Evolutionary conservation across 2,329 filamentous ascomycete species (phyloP).

Genomic region (Xylaria polymorpha): DNA sequence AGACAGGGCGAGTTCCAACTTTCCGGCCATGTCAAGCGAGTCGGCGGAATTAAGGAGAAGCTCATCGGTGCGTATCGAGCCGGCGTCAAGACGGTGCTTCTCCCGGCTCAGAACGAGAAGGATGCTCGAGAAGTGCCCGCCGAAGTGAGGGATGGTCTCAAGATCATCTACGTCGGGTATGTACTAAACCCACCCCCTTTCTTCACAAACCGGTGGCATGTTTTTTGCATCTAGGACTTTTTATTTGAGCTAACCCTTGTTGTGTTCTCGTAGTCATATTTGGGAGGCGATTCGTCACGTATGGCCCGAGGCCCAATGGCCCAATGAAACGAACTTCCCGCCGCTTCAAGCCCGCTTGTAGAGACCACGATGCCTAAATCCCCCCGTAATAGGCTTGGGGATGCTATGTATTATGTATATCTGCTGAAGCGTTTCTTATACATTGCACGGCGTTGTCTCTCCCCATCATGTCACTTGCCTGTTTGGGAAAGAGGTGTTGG

Average conservation of each 20-base stretch:
- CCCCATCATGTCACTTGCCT: slow-evolving; percentile 19
- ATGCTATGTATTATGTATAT: slow-evolving; percentile 22
- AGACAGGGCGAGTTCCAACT: slow-evolving; percentile 76
- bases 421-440: slow-evolving; percentile 33
- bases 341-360: slow-evolving; percentile 84
- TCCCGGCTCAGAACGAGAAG: slow-evolving; percentile 90
- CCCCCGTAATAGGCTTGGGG: not conserved
- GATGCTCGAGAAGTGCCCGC: slow-evolving; percentile 90
- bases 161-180: slow-evolving; percentile 90
- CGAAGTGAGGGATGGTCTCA: slow-evolving; percentile 86
- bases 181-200: slow-evolving; percentile 45
- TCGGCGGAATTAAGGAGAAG: slow-evolving; percentile 99
- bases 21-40: slow-evolving; percentile 88
- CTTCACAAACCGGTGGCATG: not conserved
- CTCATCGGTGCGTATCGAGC: slow-evolving; percentile 92
- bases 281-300: slow-evolving; percentile 93
- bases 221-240: slow-evolving; percentile 12
- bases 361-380: slow-evolving; percentile 35
- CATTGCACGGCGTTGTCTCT: slow-evolving; percentile 34
- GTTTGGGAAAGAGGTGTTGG: not conserved
- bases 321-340: slow-evolving; percentile 72
- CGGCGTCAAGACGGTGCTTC: slow-evolving; percentile 91
- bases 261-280: slow-evolving; percentile 72
- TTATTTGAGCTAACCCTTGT: slow-evolving; percentile 36
- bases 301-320: slow-evolving; percentile 92